Conservation (phyloP, 1,139 yeast genomes). For the Yarrowia galli region DNA sequence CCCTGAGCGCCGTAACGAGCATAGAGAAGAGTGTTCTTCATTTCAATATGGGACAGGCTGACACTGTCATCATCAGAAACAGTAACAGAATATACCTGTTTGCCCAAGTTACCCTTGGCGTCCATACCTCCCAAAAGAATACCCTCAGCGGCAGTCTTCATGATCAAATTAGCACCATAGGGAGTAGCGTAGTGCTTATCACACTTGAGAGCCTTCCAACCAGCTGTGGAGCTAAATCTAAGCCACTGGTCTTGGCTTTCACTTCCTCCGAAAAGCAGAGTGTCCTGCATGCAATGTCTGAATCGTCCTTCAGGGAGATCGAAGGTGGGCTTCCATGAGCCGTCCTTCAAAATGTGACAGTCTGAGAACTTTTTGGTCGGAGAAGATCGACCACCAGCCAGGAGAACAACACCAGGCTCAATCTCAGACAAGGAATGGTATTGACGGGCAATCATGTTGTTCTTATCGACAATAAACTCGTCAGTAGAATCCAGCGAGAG, state of each 20-base stretch:
- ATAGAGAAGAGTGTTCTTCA: slow-evolving; percentile 17
- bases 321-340: slow-evolving; percentile 53
- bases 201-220: slow-evolving; percentile 43
- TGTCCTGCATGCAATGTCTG: slow-evolving; percentile 60
- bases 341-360: slow-evolving; percentile 51
- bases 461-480: slow-evolving; percentile 39
- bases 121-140: slow-evolving; percentile 61
- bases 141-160: slow-evolving; percentile 53
- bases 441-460: slow-evolving; percentile 57
- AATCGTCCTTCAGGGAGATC: slow-evolving; percentile 58
- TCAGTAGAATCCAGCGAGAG: slow-evolving; percentile 38
- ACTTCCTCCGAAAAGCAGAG: slow-evolving; percentile 64
- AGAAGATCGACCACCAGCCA: slow-evolving; percentile 75
- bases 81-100: slow-evolving; percentile 12
- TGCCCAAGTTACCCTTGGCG: slow-evolving; percentile 34
- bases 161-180: slow-evolving; percentile 50
- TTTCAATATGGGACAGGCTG: not conserved
- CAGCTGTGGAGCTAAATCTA: slow-evolving; percentile 42
- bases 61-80: not conserved
- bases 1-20: slow-evolving; percentile 43
- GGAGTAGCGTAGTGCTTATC: slow-evolving; percentile 40
- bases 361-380: slow-evolving; percentile 61
- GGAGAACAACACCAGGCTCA: slow-evolving; percentile 48
- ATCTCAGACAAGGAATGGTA: slow-evolving; percentile 62
- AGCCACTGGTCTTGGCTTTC: slow-evolving; percentile 46